Evolutionary conservation across 345 rosid species (phyloP).

Genomic region (Ceriops tagal): DNA sequence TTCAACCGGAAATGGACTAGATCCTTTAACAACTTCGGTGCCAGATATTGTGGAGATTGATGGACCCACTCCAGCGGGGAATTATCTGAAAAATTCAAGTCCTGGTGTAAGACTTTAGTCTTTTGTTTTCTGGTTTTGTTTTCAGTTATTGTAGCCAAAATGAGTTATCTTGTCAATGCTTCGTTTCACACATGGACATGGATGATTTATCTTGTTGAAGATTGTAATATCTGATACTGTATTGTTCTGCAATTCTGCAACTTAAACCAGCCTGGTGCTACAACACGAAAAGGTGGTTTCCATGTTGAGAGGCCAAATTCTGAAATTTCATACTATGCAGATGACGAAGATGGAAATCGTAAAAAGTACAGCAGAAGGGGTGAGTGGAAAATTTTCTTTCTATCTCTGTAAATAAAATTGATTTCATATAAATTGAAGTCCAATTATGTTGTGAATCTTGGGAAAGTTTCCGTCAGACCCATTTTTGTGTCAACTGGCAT

Average conservation of each 20-base stretch:
- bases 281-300: constrained; percentile 74
- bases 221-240: constrained; percentile 7
- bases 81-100: constrained; percentile 62
- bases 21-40: constrained; percentile 45
- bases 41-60: constrained; percentile 90
- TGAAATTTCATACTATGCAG: constrained; percentile 73
- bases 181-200: not conserved
- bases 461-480: not conserved
- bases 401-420: not conserved
- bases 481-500: not conserved
- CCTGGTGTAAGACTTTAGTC: constrained; percentile 57
- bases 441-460: constrained; percentile 5
- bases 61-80: constrained; percentile 64
- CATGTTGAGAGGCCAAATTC: constrained; percentile 77
- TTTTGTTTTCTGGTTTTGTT: not conserved
- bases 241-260: constrained; percentile 17
- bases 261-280: constrained; percentile 63
- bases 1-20: constrained; percentile 34
- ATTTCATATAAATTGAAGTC: not conserved
- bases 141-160: not conserved
- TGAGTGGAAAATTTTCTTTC: constrained; percentile 22
- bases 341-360: constrained; percentile 85
- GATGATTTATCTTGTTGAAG: not conserved
- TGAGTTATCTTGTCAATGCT: constrained; percentile 1
- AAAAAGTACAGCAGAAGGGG: constrained; percentile 93